A percentile compares a stretch with the other conserved stretches of the same genome.
Evolutionary conservation across 768 basidiomycete species (phyloP).

Genomic region (Candolleomyces efflorescens): DNA sequence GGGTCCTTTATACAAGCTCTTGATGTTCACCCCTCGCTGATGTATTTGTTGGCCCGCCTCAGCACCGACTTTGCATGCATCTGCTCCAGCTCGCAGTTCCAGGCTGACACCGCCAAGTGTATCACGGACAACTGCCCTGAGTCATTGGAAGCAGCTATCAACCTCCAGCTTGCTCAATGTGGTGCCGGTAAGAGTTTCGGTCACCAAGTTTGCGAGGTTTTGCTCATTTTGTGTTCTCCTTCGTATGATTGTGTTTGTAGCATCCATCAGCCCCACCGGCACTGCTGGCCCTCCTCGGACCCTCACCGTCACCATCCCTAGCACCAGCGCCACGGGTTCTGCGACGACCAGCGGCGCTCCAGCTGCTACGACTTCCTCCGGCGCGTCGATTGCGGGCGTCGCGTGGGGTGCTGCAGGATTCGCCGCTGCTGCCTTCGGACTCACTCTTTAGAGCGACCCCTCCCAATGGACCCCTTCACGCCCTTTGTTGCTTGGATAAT

Average conservation of each 20-base stretch:
- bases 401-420: not conserved
- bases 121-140: not conserved
- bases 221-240: too few relatives aligned
- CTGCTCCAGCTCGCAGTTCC: conserved; percentile 1
- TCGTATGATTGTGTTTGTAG: not conserved
- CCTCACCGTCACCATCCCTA: not conserved
- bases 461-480: too few relatives aligned
- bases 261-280: not conserved
- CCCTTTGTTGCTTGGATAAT: too few relatives aligned
- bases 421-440: not conserved
- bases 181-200: not conserved
- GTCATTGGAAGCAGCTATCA: not conserved
- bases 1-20: not conserved
- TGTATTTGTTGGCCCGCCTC: not conserved
- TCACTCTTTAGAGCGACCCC: not conserved
- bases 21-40: not conserved
- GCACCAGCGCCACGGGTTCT: not conserved
- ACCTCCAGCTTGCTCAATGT: not conserved
- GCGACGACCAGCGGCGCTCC: not conserved
- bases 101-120: not conserved
- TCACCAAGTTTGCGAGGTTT: too few relatives aligned
- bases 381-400: not conserved
- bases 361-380: not conserved
- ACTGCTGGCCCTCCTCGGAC: conserved; percentile 1
- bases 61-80: conserved; percentile 4